These are phyloP conservation scores for Mycena capillaripes DNA, from an alignment of 768 basidiomycete genomes.

Conservation along the genomic window DNA sequence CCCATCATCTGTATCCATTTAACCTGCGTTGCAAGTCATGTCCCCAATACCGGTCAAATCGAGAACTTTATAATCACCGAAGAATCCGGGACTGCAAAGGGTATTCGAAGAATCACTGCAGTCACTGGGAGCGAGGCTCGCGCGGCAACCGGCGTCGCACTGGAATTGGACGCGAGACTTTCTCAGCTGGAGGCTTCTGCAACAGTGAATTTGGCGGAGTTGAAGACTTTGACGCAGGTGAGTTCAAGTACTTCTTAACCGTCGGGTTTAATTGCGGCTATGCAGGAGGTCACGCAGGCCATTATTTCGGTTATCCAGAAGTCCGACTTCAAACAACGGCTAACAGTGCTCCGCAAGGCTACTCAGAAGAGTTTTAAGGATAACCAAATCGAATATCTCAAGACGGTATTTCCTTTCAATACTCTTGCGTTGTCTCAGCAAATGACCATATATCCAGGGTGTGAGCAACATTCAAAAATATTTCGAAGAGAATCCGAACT, in stretches of 20 bases:
- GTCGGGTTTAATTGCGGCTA: not conserved
- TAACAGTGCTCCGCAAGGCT: not conserved
- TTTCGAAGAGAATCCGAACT: not conserved
- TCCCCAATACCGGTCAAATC: not conserved
- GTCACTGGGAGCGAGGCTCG: not conserved
- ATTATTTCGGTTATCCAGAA: not conserved
- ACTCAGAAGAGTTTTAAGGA: not conserved
- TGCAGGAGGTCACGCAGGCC: not conserved
- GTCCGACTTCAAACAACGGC: not conserved
- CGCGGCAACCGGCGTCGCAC: not conserved
- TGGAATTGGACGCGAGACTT: not conserved
- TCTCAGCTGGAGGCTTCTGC: not conserved
- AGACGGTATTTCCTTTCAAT: not conserved
- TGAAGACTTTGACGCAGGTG: not conserved
- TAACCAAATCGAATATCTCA: not conserved
- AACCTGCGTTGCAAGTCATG: not conserved
- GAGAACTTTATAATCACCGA: not conserved
- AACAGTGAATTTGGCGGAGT: not conserved
- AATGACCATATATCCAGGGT: not conserved
- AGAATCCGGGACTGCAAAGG: not conserved
- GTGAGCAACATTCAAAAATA: not conserved
- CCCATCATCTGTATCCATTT: not conserved
- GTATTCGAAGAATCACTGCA: not conserved
- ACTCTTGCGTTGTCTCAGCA: not conserved
- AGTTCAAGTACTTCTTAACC: not conserved